Percentiles rank a stretch among this genome's conserved stretches.
Conservation (phyloP, 2,329 filamentous ascomycete genomes). For the Beauveria scarabaeidicola region DNA sequence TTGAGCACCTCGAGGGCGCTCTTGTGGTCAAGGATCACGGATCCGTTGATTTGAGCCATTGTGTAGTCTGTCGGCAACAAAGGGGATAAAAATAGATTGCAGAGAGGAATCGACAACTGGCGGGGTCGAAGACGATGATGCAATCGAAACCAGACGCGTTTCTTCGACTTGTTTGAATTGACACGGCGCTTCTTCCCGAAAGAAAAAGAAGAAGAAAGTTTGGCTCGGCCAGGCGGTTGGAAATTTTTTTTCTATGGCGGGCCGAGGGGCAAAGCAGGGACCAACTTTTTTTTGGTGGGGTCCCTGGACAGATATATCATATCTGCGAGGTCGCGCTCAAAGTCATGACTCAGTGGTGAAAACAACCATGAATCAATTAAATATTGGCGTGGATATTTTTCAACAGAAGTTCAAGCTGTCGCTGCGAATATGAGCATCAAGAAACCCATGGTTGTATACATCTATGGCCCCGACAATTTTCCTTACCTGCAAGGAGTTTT, state of each 20-base stretch:
- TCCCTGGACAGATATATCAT: neutral
- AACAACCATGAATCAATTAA: too few species aligned
- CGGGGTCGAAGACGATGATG: slow-evolving; percentile 36
- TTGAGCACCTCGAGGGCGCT: slow-evolving; percentile 73
- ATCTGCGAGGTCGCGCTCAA: too few species aligned
- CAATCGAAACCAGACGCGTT: slow-evolving; percentile 22
- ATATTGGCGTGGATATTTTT: too few species aligned
- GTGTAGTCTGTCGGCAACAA: slow-evolving; percentile 27
- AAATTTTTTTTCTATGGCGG: slow-evolving; percentile 31
- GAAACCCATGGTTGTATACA: too few species aligned
- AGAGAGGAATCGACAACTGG: slow-evolving; percentile 16
- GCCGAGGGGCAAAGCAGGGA: slow-evolving; percentile 4
- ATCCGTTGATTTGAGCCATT: slow-evolving; percentile 57
- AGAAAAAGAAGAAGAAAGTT: slow-evolving; percentile 38
- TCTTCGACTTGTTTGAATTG: slow-evolving; percentile 29
- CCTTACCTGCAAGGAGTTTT: too few species aligned
- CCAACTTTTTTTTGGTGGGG: slow-evolving; percentile 6
- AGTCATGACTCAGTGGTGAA: too few species aligned
- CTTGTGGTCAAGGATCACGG: slow-evolving; percentile 61
- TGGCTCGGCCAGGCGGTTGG: slow-evolving; percentile 26
- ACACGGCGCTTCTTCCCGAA: slow-evolving; percentile 45
- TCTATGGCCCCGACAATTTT: too few species aligned
- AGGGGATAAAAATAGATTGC: slow-evolving; percentile 16
- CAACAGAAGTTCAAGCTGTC: too few species aligned
- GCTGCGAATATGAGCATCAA: too few species aligned